Evolutionary conservation across 78 protist genomes (phyloP), one percentile per base, ranked within the genome.

Genomic region (Dictyostelium capitatum): DNA sequence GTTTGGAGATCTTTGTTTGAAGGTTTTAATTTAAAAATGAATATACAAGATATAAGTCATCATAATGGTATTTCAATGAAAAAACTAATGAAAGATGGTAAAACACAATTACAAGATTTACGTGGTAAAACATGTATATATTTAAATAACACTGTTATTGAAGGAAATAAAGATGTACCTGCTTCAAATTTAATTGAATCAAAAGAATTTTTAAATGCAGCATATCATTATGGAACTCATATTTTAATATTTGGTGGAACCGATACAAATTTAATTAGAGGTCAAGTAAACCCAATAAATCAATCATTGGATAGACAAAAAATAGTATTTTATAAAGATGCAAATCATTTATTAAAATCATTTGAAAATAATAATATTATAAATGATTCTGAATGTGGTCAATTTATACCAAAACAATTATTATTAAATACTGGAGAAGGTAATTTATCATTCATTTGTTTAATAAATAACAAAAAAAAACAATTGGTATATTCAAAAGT

Each of bases 151-250:
- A 65, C 15, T 12, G 57, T 15, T 25, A 64, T 79, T n/a, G n/a
- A n/a, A n/a, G n/a, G n/a, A n/a, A n/a, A n/a, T n/a, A n/a, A n/a
- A n/a, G n/a, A n/a, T n/a, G n/a, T n/a, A n/a, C n/a, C n/a, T n/a
- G n/a, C 84, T 15, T 19, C 81, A 7, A 25, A 20, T 12, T 89
- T 72, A 5, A 28, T 70, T 78, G 28, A 80, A 32, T 37, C 82
- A 4, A 30, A 46, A n/a, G 95, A 89, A 37, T n/a, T 89, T 15
- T 67, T 80, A 15, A 41, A 74, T 6, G 95, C 95, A 3, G 85
- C 87, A 9, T 20, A 74, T 6, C n/a, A 56, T 57, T 54, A 79
- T 54, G 95, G 95, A 12, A 89, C 79, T 0, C 57, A 89, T 14
- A 57, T 69, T 32, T 67, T 79, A n/a, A 47, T 89, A 12, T 10